Conservation (phyloP, 2,329 filamentous ascomycete species). For the Colletotrichum plurivorum region DNA sequence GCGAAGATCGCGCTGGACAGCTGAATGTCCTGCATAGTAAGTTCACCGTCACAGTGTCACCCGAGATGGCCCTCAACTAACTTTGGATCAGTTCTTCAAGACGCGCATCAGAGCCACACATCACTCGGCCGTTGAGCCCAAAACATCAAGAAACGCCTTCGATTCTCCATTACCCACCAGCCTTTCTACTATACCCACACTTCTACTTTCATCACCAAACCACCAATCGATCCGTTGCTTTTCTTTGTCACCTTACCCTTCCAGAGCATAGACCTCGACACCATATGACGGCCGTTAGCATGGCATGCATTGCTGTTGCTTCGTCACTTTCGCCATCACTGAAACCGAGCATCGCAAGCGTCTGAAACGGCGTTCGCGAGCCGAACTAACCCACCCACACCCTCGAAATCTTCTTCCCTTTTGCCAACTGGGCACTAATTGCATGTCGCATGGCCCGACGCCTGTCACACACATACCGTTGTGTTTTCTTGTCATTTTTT, state of each 20-base stretch:
- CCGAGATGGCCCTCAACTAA: slow-evolving; percentile 44
- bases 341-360: slow-evolving; percentile 8
- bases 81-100: slow-evolving; percentile 55
- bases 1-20: slow-evolving; percentile 73
- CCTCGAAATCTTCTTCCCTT: neutral
- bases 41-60: slow-evolving; percentile 44
- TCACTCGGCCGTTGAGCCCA: slow-evolving; percentile 48
- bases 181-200: slow-evolving; percentile 35
- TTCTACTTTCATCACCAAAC: slow-evolving; percentile 9
- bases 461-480: slow-evolving; percentile 17
- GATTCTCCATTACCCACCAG: neutral
- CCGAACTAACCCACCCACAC: neutral
- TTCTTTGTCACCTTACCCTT: slow-evolving; percentile 39
- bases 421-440: slow-evolving; percentile 32
- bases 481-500: slow-evolving; percentile 7
- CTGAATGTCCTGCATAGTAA: slow-evolving; percentile 67
- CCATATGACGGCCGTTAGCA: slow-evolving; percentile 4
- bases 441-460: slow-evolving; percentile 28
- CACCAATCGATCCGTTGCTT: slow-evolving; percentile 26
- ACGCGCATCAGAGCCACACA: slow-evolving; percentile 55
- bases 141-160: neutral
- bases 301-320: slow-evolving; percentile 13
- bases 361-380: slow-evolving; percentile 1
- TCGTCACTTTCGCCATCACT: neutral
- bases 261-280: slow-evolving; percentile 10